Evolutionary conservation across 139 green algal species (phyloP), one percentile per base, ranked within the genome.

Genomic region (Chlorella sorokiniana): DNA sequence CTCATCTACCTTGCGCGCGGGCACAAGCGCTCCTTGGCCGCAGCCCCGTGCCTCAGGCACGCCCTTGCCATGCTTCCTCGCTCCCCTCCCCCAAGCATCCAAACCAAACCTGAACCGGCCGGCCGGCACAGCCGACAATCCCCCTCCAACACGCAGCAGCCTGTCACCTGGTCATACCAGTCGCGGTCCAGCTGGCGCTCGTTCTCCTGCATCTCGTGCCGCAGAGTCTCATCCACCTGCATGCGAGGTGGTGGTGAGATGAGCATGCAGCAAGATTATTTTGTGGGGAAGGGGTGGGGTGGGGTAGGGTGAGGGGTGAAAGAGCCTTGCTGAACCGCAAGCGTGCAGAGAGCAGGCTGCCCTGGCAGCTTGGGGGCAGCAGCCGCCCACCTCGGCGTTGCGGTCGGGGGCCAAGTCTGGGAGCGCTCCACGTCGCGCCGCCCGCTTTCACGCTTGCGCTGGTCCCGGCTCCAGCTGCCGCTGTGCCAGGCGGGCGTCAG

Each of bases 111-210:
- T 59, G 11, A 59, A 16, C 48, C 48, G 16, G 48, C 48, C 48
- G 48, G 48, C 48, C 48, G 16, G 48, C 23, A n/a, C 37, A 35
- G 27, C 42, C 37, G 4, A 11, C 23, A 23, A 1, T 27, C 41
- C 29, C 25, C 68, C 25, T 31, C 62, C 31, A 69, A 86, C 52
- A 90, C 74, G 0, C 83, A 84, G 0, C 93, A 93, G 68, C 93
- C 93, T 83, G 97, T 93, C 81, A 98, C 95, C 69, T 90, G 82
- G 67, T 94, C 90, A 70, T 88, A 93, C 94, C 94, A 98, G 82
- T 95, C 91, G 23, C 94, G 83, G 76, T 97, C 94, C 79, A 95
- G 78, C 86, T 97, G 91, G 48, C 90, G 84, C 84, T 96, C 92
- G 63, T 93, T 93, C n/a, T 89, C 81, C 84, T 94, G 84, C n/a